Evolutionary conservation across 768 basidiomycete genomes (phyloP), one percentile per base, ranked within the genome.

Genomic region (Leccinum ochraceum): DNA sequence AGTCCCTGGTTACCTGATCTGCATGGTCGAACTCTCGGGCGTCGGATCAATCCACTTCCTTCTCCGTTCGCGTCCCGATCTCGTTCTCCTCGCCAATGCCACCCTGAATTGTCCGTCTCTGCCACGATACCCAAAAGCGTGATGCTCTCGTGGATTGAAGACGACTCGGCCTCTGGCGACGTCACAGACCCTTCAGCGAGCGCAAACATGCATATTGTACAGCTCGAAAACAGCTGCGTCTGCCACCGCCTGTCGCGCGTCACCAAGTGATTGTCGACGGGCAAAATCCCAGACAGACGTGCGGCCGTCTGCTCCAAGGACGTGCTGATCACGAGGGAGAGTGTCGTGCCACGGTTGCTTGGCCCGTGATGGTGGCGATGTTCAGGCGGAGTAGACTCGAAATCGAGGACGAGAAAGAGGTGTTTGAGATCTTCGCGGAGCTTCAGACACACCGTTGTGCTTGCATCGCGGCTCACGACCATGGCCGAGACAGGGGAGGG

Each of bases 341-440:
- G 42, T 42, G 42, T 81, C 39, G 76, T 60, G 3, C 37, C 46
- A 7, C 17, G 42, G 5, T 24, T 8, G 17, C 17, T 42, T 42
- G 42, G 42, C 42, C n/a, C 42, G 42, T 42, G 42, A n/a, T n/a
- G 17, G 6, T 53, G 51, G 0, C 81, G 77, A 62, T 84, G 77
- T 46, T 73, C 75, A 0, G 79, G 24, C 2, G 39, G 76, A 63
- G 42, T n/a, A 42, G 42, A 42, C n/a, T 82, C 82, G 13, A 87
- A 84, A 68, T 89, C 87, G 66, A 89, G 87, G 26, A 86, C 75
- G 16, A 83, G 73, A 68, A 84, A 88, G 49, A 86, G 66, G 46
- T 76, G 71, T 16, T 62, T 61, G 26, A 60, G 46, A 11, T 59
- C 60, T 28, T 67, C 68, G n/a, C 63, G 65, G 26, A 78, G 37